These are phyloP conservation scores for Xerophyta viscosa DNA, from an alignment of 106 monocot species.

Conservation along the genomic window DNA sequence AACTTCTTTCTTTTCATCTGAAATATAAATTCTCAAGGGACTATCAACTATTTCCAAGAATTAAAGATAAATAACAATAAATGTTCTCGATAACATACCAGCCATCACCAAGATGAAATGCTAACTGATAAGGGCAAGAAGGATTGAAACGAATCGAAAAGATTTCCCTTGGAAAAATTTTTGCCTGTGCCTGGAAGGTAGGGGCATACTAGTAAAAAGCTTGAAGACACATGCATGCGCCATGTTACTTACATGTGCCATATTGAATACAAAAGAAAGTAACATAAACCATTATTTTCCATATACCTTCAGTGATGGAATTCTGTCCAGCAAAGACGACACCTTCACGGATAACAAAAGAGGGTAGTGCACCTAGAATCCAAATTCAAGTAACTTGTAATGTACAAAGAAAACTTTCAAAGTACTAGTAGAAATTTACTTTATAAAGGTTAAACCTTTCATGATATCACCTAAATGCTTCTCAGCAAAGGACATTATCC, in stretches of 20 bases:
- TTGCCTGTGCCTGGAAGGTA: slow-evolving; percentile 73
- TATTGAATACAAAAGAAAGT: too few species aligned
- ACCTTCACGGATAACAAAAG: slow-evolving; percentile 55
- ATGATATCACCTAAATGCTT: too few species aligned
- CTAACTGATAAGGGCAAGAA: slow-evolving; percentile 69
- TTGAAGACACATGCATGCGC: too few species aligned
- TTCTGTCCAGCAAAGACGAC: slow-evolving; percentile 67
- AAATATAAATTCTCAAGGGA: too few species aligned
- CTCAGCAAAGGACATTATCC: too few species aligned
- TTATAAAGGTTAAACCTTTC: too few species aligned
- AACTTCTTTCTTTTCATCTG: too few species aligned
- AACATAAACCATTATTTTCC: not conserved
- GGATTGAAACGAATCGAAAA: slow-evolving; percentile 74
- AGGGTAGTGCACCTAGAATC: slow-evolving; percentile 33
- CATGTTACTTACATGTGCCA: too few species aligned
- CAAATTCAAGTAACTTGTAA: not conserved
- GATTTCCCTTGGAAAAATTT: slow-evolving; percentile 58
- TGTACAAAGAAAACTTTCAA: not conserved
- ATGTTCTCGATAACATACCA: slow-evolving; percentile 42
- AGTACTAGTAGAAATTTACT: not conserved
- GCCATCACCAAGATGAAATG: slow-evolving; percentile 96
- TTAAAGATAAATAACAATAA: not conserved
- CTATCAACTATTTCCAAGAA: too few species aligned
- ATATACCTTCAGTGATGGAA: slow-evolving; percentile 63
- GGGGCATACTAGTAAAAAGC: not conserved